Evolutionary conservation across 139 green algal species (phyloP), one percentile per base, ranked within the genome.

Genomic region (Astrephomene gubernaculifera): DNA sequence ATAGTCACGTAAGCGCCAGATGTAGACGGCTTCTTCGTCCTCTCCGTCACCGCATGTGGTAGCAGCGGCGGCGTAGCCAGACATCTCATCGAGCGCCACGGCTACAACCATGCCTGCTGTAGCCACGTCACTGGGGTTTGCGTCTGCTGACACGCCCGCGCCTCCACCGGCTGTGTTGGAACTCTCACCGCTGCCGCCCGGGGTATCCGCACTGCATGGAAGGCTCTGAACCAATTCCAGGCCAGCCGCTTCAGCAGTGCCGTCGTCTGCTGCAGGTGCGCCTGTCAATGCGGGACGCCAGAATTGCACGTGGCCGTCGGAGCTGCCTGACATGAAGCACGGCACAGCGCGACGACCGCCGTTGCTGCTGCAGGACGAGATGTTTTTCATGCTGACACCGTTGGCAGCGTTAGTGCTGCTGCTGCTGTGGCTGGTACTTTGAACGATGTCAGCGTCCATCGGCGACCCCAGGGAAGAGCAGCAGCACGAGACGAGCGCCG

Each of bases 41-140:
- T 88, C 85, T 35, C 79, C 88, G 72, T 86, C 45, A 1, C 88
- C 88, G 78, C 85, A 88, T 38, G 88, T 92, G 24, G 78, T 85
- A 33, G 88, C 88, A 22, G 85, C 88, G 54, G 88, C 88, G 19
- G 81, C 85, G 69, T 87, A 88, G 36, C 88, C 88, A 0, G 81
- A 82, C 7, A 64, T 29, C n/a, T 68, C 70, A 25, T 87, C 69
- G 19, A 87, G 45, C 27, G 82, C 82, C 2, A 87, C 82, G 31
- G 79, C 79, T 4, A 86, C 65, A 27, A 78, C 79, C 65, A 78
- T 69, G 45, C 79, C 79, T 0, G 31, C 41, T 17, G 41, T 25
- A 6, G 41, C 31, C 14, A n/a, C 43, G 9, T 10, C 43, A 25
- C 24, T 3, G 31, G 24, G 5, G 33, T 43, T 21, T 25, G 64